These are phyloP conservation scores for Hyphodiscus sp. DNA, from an alignment of 2,329 filamentous ascomycete species.

Conservation along the genomic window DNA sequence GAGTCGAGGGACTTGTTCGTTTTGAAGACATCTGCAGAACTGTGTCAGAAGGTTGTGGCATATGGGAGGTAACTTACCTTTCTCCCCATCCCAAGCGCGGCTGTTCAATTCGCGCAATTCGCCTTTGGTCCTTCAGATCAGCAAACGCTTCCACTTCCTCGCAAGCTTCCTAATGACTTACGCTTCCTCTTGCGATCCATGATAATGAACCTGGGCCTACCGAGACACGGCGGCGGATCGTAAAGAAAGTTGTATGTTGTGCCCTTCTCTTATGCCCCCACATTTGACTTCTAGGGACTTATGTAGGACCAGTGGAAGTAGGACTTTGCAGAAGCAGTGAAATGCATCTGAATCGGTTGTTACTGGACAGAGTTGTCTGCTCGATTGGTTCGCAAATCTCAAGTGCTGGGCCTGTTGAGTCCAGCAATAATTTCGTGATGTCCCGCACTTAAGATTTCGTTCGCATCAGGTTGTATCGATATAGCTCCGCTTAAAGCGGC, in stretches of 20 bases:
- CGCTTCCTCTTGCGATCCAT: constrained; percentile 64
- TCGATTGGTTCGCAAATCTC: constrained; percentile 7
- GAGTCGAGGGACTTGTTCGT: constrained; percentile 81
- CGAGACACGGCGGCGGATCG: constrained; percentile 13
- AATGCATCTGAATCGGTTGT: constrained; percentile 30
- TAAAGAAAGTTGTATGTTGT: constrained; percentile 20
- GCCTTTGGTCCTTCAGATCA: constrained; percentile 45
- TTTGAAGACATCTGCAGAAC: constrained; percentile 22
- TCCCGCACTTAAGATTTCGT: background rate
- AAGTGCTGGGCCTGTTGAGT: background rate
- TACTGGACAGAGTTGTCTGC: constrained; percentile 7
- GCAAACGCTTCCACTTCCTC: constrained; percentile 5
- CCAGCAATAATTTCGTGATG: background rate
- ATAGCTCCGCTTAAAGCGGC: too few species aligned
- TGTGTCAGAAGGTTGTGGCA: constrained; percentile 12
- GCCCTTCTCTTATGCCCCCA: constrained; percentile 28
- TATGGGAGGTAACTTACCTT: constrained; percentile 50
- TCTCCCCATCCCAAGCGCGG: constrained; percentile 82
- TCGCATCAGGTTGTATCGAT: background rate
- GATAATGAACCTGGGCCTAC: constrained; percentile 29
- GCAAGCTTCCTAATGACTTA: constrained; percentile 30
- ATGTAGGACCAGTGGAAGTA: constrained; percentile 28
- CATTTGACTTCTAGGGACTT: constrained; percentile 31
- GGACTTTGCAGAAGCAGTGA: constrained; percentile 26
- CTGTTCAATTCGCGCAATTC: constrained; percentile 86